Evolutionary conservation across 345 rosid genomes (phyloP).

Genomic region (Lenwebbia sp.): DNA sequence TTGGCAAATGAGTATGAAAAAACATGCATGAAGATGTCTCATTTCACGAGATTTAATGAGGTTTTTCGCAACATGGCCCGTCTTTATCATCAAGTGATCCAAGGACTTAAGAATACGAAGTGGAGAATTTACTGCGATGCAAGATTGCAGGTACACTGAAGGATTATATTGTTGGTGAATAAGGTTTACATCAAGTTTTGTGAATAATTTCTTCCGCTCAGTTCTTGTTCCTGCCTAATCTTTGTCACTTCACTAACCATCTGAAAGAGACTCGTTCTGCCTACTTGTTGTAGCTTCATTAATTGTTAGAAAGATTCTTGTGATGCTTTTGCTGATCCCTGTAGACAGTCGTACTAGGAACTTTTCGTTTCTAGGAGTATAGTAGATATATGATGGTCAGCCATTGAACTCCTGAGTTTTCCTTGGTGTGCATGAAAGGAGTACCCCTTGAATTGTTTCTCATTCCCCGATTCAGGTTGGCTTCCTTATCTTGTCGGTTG

Average conservation of each 20-base stretch:
- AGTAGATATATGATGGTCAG: not conserved
- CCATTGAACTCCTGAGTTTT: not conserved
- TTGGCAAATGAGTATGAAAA: not conserved
- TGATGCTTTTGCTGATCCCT: not conserved
- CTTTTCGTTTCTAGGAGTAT: not conserved
- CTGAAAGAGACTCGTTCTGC: not conserved
- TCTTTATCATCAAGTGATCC: not conserved
- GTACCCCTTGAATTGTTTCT: not conserved
- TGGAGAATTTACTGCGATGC: not conserved
- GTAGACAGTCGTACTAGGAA: not conserved
- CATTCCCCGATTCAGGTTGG: not conserved
- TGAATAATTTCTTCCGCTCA: not conserved
- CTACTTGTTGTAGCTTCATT: not conserved
- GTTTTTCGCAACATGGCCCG: not conserved
- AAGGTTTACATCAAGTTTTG: not conserved
- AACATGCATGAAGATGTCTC: not conserved
- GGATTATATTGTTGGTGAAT: not conserved
- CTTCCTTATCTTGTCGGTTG: not conserved
- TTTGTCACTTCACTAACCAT: not conserved
- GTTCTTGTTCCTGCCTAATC: not conserved
- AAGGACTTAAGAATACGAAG: not conserved
- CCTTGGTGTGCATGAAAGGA: not conserved
- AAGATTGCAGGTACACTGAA: not conserved
- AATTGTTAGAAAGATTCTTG: not conserved
- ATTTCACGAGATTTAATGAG: not conserved